These are phyloP conservation scores for Neonectria ditissima DNA, from an alignment of 2,329 filamentous ascomycete species.

Conservation along the genomic window DNA sequence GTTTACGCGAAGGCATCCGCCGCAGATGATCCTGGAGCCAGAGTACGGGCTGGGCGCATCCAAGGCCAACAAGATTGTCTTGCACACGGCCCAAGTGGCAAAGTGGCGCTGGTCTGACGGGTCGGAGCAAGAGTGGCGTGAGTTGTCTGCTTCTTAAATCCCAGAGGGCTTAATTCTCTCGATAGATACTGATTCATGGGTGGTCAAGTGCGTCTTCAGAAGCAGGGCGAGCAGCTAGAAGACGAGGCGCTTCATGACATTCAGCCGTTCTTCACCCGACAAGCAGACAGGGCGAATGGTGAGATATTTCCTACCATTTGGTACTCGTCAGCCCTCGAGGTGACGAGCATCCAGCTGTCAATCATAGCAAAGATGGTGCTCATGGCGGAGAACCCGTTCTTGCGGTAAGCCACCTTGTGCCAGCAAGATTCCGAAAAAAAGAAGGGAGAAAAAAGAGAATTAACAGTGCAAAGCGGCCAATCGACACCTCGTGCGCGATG, in stretches of 20 bases:
- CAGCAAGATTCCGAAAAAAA: too few species aligned
- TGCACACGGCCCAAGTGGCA: constrained; percentile 56
- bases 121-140: constrained; percentile 53
- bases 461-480: constrained; percentile 40
- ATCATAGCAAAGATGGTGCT: constrained; percentile 56
- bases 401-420: constrained; percentile 45
- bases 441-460: background rate
- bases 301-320: constrained; percentile 56
- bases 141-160: constrained; percentile 26
- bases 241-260: constrained; percentile 47
- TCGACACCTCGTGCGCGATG: constrained; percentile 47
- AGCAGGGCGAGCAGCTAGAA: constrained; percentile 53
- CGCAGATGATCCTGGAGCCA: constrained; percentile 51
- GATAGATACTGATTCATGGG: constrained; percentile 9
- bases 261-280: constrained; percentile 50
- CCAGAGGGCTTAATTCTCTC: too few species aligned
- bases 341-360: constrained; percentile 55
- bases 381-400: constrained; percentile 53
- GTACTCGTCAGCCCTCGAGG: constrained; percentile 54
- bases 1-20: constrained; percentile 53
- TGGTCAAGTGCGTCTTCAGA: constrained; percentile 48
- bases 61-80: constrained; percentile 54
- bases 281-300: constrained; percentile 51
- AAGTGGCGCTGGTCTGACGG: constrained; percentile 56
- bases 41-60: constrained; percentile 52